Evolutionary conservation across 1,284 basidiomycete species (phyloP).

Genomic region (Moniliophthora roreri): DNA sequence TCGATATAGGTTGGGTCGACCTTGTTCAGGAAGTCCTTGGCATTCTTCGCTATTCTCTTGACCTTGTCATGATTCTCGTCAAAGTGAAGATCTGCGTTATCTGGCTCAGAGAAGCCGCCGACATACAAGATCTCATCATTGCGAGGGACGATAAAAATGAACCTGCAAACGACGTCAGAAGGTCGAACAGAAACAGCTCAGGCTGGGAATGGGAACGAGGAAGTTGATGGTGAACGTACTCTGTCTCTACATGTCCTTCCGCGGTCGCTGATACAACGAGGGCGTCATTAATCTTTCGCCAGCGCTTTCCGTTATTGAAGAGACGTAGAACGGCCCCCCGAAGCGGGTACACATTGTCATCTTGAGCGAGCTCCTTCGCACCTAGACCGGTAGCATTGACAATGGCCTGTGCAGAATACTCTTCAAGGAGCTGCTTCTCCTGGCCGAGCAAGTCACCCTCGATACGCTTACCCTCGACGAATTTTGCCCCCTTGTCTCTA

Average conservation of each 20-base stretch:
- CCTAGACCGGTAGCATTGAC: constrained; percentile 35
- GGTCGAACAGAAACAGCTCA: too few species aligned
- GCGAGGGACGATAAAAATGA: constrained; percentile 34
- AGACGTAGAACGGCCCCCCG: constrained; percentile 38
- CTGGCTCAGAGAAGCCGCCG: constrained; percentile 29
- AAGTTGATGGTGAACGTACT: too few species aligned
- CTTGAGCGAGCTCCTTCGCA: constrained; percentile 29
- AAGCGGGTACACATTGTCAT: constrained; percentile 33
- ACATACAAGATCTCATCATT: constrained; percentile 32
- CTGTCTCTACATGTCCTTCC: constrained; percentile 24
- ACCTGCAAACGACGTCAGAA: too few species aligned
- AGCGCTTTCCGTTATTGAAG: constrained; percentile 35
- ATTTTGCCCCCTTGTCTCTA: constrained; percentile 28
- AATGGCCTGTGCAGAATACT: constrained; percentile 32
- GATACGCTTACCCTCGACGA: constrained; percentile 30
- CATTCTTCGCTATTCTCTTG: constrained; percentile 31
- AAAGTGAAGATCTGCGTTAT: constrained; percentile 29
- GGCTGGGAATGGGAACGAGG: too few species aligned
- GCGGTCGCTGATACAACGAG: constrained; percentile 26
- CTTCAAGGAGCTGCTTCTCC: constrained; percentile 28
- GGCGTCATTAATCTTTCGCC: constrained; percentile 34
- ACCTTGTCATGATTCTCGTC: constrained; percentile 33
- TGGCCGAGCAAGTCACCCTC: constrained; percentile 23
- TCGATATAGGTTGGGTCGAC: constrained; percentile 25
- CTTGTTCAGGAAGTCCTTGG: constrained; percentile 29